Base-by-base conservation (phyloP, 257 asterid genomes). In the Anisodus tanguticus region DNA sequence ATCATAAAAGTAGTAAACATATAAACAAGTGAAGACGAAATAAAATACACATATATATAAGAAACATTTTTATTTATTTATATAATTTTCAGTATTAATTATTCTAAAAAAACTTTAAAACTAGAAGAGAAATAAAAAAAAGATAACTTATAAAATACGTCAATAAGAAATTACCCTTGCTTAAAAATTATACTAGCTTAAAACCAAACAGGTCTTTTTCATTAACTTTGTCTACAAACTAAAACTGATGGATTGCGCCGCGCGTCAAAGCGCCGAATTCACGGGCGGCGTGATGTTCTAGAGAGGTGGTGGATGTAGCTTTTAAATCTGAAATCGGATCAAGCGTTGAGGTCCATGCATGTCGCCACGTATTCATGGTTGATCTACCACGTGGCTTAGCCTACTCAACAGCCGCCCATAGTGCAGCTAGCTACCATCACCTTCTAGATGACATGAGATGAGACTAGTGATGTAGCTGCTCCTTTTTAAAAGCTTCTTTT, bases 271-370 rank as follows among this genome's bases (percentile, higher is more conserved):
- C 78, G 83, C 89, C 54, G 41, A 82, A 82, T 45, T 37, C 6
- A 51, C n/a, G 79, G 84, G 35, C 79, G 86, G 87, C 89, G 82
- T 60, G 35, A 9, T 43, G 8, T 13, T 57, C 26, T 19, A 16
- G 76, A 76, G 39, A 19, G 54, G n/a, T 49, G 15, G 35, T 68
- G 39, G 22, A 1, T 31, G 35, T 31, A 63, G 17, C 19, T n/a
- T 47, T 8, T 45, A 54, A 31, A 12, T 10, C 53, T 5, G 62
- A 5, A 10, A 4, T 3, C 4, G 47, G 80, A 55, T 35, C 13
- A 66, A 53, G 41, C 62, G 47, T 69, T 22, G 35, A n/a, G 31
- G 9, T 45, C 5, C 90, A 80, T 80, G 90, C 85, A 85, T 31
- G 70, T 41, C 49, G 85, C 87, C 87, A 83, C 86, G 83, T 84